Evolutionary conservation across 805 yeast species (phyloP), one percentile per base, ranked within the genome.

Genomic region (Kuraishia piskuri): DNA sequence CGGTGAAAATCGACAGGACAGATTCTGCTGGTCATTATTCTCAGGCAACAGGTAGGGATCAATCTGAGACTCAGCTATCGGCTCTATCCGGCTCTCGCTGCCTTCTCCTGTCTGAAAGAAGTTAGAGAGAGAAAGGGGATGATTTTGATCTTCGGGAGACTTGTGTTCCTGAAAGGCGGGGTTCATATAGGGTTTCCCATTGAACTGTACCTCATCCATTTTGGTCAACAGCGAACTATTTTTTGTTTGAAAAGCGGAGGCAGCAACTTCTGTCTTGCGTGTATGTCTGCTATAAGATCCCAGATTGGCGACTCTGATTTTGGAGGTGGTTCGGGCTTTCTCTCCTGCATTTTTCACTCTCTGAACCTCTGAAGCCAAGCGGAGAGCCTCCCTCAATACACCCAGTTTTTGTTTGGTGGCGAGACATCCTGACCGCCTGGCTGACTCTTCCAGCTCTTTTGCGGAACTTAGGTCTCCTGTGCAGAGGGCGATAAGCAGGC

Each of bases 401-500:
- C 9, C 14, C 40, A 12, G 17, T 12, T 31, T 31, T 31, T 31
- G 40, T n/a, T 31, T 31, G 14, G 17, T 31, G 3, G 40, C 9
- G 17, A 31, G 17, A 31, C 40, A 31, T 31, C 40, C 40, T 31
- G 40, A 31, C 17, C 40, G 8, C 17, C 14, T 31, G 17, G 48
- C 48, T 5, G 48, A 20, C 22, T 21, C 48, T 21, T 45, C 48
- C n/a, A 45, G n/a, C n/a, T 45, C 24, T 12, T 45, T 45, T 12
- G n/a, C 5, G 14, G 48, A 45, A 17, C 48, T 10, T 12, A 20
- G 10, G 17, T 19, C 48, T 6, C 24, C 24, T 21, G n/a, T 21
- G 26, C 20, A 22, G 19, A 47, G 26, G 19, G 21, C 25, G 8
- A 47, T 17, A 20, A 87, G 65, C 22, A 86, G 65, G 3, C 60